Base-by-base conservation (phyloP, 768 basidiomycete species). In the Cystobasidiopsis lactophilus region DNA sequence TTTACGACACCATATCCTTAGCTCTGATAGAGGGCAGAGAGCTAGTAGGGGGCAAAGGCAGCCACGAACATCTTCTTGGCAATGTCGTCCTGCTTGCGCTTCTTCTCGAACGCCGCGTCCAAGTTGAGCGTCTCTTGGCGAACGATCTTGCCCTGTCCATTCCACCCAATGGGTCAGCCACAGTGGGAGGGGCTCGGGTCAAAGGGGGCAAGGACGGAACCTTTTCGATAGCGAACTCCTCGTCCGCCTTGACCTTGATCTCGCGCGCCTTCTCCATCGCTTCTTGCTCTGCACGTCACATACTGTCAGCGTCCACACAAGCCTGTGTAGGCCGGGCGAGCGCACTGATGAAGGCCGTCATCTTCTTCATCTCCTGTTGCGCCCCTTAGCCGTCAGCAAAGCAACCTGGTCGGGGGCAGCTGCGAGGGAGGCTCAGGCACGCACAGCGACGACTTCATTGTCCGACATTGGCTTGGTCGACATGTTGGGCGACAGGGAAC, bases 151-250 rank as follows among this genome's bases (percentile, higher is more conserved):
- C 89, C 91, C 89, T 95, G 63, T 37, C 21, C n/a, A n/a, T n/a
- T n/a, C n/a, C n/a, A n/a, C n/a, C 3, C 13, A 19, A 2, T 18
- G 19, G 24, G 52, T 35, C 4, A 47, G 31, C 26, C 18, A 31
- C 10, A 16, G 16, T 29, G 19, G 30, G 31, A 3, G 26, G 14
- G 24, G n/a, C n/a, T n/a, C 29, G 44, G n/a, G 19, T 40, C 43
- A 30, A 47, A 27, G 24, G 16, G 35, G 30, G 5, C 10, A 2
- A 13, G 13, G 3, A 24, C 55, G 66, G 21, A 49, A 70, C 89
- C 76, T 98, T 98, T 67, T 98, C 93, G 59, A 98, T 96, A 19
- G 91, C 82, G 65, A 96, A 96, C 70, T 98, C 91, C 67, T 96
- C 89, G 57, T 98, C 88, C 0, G 93, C 91, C 68, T 98, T 98